phyloP scores from a whole-genome alignment of 2,329 filamentous ascomycete species.

The Calonectria pseudoreteaudii region DNA sequence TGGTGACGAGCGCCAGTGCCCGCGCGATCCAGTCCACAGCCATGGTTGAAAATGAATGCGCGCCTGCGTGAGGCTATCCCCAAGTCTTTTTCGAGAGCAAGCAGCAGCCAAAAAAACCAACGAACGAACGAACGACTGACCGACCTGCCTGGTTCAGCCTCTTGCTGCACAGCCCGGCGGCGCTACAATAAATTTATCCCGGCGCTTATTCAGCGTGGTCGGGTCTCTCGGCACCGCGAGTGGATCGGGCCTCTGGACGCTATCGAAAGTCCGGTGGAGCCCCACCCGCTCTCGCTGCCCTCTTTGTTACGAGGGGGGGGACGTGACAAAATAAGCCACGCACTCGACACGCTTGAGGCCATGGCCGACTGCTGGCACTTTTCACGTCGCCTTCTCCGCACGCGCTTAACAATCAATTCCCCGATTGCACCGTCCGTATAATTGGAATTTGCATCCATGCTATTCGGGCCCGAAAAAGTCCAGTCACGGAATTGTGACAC shows the following conservation, averaged over 20 bases:
- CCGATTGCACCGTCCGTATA: not conserved
- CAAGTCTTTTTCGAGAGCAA: not conserved
- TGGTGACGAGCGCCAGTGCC: not conserved
- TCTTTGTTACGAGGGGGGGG: not conserved
- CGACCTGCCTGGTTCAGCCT: not conserved
- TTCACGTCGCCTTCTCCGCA: not conserved
- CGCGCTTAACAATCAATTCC: not conserved
- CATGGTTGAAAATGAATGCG: constrained; percentile 8
- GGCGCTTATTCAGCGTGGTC: constrained; percentile 23
- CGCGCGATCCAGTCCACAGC: constrained; percentile 8
- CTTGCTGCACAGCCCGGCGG: not conserved
- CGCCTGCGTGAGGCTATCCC: not conserved
- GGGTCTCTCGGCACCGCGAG: constrained; percentile 15
- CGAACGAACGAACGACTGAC: no score
- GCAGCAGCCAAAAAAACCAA: no score
- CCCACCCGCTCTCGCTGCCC: no score
- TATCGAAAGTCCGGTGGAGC: not conserved
- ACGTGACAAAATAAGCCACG: not conserved
- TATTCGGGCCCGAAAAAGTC: constrained; percentile 1
- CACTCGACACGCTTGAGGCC: not conserved
- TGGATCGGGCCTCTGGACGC: not conserved
- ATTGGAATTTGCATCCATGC: constrained; percentile 4
- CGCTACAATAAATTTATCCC: constrained; percentile 4
- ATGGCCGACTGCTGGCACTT: no score
- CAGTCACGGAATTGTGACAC: not conserved